Evolutionary conservation across 768 basidiomycete species (phyloP).

Genomic region (Boletus tylopilopsis): DNA sequence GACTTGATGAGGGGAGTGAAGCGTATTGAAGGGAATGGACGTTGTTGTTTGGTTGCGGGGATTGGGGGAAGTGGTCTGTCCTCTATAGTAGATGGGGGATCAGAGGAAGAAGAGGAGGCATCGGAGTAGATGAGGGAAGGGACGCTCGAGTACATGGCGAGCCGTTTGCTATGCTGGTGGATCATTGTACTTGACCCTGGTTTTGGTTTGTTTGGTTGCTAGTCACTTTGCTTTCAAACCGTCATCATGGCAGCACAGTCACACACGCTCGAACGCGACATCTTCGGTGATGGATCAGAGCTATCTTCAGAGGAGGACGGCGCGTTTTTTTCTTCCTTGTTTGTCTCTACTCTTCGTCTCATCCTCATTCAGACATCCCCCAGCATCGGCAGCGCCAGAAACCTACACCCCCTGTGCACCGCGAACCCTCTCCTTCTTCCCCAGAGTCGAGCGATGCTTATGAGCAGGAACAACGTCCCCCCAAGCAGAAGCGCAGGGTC

Average conservation of each 20-base stretch:
- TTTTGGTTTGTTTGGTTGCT: neutral
- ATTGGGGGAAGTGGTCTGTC: conserved; percentile 19
- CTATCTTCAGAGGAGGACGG: conserved; percentile 73
- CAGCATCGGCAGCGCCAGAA: conserved; percentile 38
- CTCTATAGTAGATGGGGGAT: conserved; percentile 14
- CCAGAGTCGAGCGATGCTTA: conserved; percentile 53
- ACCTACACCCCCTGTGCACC: conserved; percentile 27
- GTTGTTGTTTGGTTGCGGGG: neutral
- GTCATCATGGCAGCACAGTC: conserved; percentile 4
- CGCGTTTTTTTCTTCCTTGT: neutral
- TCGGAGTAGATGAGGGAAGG: conserved; percentile 31
- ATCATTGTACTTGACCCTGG: neutral
- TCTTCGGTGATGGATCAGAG: conserved; percentile 85
- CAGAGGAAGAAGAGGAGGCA: conserved; percentile 18
- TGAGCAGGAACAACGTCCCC: conserved; percentile 35
- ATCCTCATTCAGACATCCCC: conserved; percentile 35
- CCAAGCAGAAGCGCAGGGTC: conserved; percentile 22
- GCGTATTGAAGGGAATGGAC: neutral
- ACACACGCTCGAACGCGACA: conserved; percentile 53
- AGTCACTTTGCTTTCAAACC: neutral
- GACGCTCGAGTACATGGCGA: conserved; percentile 23
- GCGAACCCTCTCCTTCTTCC: conserved; percentile 35
- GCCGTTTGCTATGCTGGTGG: too few relatives aligned
- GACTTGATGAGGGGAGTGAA: conserved; percentile 9
- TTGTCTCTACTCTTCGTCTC: neutral